Evolutionary conservation across 495 filamentous ascomycete species (phyloP), one percentile per base, ranked within the genome.

Genomic region (Daldinia caldariorum): DNA sequence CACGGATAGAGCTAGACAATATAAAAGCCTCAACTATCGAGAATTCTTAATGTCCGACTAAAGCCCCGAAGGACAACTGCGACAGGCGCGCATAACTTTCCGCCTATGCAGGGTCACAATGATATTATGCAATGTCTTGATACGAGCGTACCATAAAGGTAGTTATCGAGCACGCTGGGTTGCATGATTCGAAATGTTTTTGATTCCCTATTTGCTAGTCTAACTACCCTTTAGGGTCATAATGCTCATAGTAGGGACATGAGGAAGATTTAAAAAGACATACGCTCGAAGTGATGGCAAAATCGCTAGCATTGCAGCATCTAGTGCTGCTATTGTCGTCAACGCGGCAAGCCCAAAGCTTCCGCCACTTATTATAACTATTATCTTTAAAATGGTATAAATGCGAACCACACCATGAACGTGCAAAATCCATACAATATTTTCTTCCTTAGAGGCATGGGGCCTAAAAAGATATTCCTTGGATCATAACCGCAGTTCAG

Each of bases 331-430:
- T 35, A 64, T 61, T 58, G 61, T 38, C 39, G 53, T 34, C 61
- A n/a, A 61, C 63, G 34, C 32, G 55, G 56, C 57, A 47, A 18
- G 55, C 55, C 35, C 34, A 20, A 61, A 34, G 65, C 49, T 14
- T 31, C 49, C 50, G 56, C 56, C 56, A 9, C 32, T 54, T 53
- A 68, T 57, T 65, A 65, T 32, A 62, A 67, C 49, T 65, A 56
- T 45, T 50, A 31, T 45, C 41, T 69, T 70, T 54, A 77, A 51
- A 77, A 77, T 56, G 75, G 75, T 63, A 77, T 77, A 70, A 75
- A 77, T 31, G 75, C 75, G 58, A 77, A 77, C 69, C 73, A 77
- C 50, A 77, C 75, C 62, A 77, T 70, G 58, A 77, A 75, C 3
- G 75, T 77, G 39, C 66, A 70, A 56, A 77, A 64, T 34, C 72